Conservation (phyloP, 768 basidiomycete genomes). For the Serendipita indica region DNA sequence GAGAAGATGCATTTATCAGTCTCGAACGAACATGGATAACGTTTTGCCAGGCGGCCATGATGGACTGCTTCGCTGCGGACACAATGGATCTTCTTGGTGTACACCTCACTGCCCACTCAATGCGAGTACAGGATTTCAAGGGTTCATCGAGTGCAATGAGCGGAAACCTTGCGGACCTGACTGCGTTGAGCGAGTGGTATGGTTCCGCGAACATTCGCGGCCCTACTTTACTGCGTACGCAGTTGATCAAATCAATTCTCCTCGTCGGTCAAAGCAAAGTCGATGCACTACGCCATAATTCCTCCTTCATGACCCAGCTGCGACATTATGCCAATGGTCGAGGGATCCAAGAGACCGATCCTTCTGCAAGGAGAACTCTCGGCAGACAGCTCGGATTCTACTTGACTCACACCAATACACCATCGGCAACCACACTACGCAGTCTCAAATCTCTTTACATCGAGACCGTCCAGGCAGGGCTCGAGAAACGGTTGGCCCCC, state of each 20-base stretch:
- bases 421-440: neutral
- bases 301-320: neutral
- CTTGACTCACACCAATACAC: neutral
- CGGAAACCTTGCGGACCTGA: neutral
- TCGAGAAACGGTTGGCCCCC: neutral
- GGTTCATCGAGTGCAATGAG: neutral
- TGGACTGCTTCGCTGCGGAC: constrained; percentile 85
- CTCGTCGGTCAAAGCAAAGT: neutral
- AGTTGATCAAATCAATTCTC: neutral
- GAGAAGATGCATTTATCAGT: constrained; percentile 46
- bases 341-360: neutral
- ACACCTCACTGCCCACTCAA: neutral
- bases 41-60: constrained; percentile 59
- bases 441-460: neutral
- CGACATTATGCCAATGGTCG: constrained; percentile 5
- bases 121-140: neutral
- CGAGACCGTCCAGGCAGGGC: neutral
- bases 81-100: constrained; percentile 33
- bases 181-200: too few relatives aligned
- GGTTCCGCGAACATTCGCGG: neutral
- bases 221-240: neutral
- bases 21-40: constrained; percentile 17
- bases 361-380: neutral
- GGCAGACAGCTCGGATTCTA: neutral
- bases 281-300: neutral